Percentiles rank a stretch among this genome's conserved stretches.
Evolutionary conservation across 2,329 filamentous ascomycete species (phyloP).

Genomic region (Trichophyton benhamiae): DNA sequence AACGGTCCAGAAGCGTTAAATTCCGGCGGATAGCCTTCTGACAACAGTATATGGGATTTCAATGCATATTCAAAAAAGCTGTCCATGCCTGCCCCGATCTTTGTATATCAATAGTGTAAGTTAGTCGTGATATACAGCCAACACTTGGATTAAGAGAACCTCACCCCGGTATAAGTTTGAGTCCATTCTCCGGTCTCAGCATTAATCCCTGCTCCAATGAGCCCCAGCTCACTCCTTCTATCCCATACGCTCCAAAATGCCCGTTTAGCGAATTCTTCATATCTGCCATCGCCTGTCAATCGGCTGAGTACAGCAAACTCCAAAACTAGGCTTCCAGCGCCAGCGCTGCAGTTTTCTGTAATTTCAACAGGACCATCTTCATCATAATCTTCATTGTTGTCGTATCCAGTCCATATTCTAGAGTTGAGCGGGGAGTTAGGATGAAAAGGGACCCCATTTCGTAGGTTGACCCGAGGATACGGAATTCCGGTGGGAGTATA

Average conservation of each 20-base stretch:
- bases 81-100: constrained; percentile 88
- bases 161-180: constrained; percentile 63
- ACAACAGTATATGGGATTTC: constrained; percentile 84
- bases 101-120: constrained; percentile 2
- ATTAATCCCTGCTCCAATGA: constrained; percentile 86
- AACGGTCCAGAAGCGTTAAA: constrained; percentile 30
- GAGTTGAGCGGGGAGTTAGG: constrained; percentile 65
- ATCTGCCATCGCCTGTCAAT: constrained; percentile 73
- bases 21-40: constrained; percentile 46
- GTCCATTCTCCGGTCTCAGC: constrained; percentile 86
- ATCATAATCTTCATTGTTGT: constrained; percentile 11
- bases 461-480: constrained; percentile 86
- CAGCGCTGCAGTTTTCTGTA: constrained; percentile 92
- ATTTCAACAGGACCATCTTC: constrained; percentile 48
- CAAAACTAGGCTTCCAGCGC: constrained; percentile 86
- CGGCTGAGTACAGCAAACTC: constrained; percentile 87
- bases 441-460: constrained; percentile 85
- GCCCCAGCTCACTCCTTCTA: constrained; percentile 66
- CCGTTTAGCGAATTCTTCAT: constrained; percentile 76
- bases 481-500: constrained; percentile 83
- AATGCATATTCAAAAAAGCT: constrained; percentile 98
- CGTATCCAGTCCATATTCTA: constrained; percentile 14
- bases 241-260: constrained; percentile 98
- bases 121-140: not conserved
- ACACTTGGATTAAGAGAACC: constrained; percentile 10